Conservation (phyloP, 2,329 filamentous ascomycete genomes). For the Dryadomyces quercivorus region DNA sequence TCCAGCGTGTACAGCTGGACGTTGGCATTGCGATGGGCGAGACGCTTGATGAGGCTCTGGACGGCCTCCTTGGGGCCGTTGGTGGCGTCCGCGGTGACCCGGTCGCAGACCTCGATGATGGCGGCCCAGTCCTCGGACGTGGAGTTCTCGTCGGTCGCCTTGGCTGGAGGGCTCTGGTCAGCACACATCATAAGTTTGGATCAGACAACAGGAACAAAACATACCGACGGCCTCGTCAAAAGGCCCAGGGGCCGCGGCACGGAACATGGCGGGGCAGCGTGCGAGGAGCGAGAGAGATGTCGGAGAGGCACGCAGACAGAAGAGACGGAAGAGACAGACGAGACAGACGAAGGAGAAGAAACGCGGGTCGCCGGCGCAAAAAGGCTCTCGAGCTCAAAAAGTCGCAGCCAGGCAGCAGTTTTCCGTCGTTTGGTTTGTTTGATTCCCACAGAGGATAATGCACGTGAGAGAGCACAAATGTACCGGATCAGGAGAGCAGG, state of each 20-base stretch:
- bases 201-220: no score
- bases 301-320: not conserved
- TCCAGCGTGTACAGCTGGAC: constrained; percentile 92
- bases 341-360: not conserved
- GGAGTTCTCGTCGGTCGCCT: constrained; percentile 94
- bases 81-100: constrained; percentile 35
- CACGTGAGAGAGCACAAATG: no score
- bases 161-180: constrained; percentile 27
- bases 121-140: constrained; percentile 65
- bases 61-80: constrained; percentile 70
- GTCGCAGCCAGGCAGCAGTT: not conserved
- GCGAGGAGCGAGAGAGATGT: not conserved
- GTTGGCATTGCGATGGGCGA: constrained; percentile 89
- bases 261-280: constrained; percentile 33
- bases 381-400: not conserved
- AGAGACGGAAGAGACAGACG: not conserved
- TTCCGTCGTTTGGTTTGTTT: not conserved
- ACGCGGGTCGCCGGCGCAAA: not conserved
- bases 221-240: constrained; percentile 49
- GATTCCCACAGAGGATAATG: not conserved
- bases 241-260: constrained; percentile 42
- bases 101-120: constrained; percentile 53
- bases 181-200: not conserved
- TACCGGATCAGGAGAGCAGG: not conserved
- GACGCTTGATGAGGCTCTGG: constrained; percentile 78